Evolutionary conservation across 1,139 yeast species (phyloP), one percentile per base, ranked within the genome.

Genomic region (Meyerozyma elateridarum): DNA sequence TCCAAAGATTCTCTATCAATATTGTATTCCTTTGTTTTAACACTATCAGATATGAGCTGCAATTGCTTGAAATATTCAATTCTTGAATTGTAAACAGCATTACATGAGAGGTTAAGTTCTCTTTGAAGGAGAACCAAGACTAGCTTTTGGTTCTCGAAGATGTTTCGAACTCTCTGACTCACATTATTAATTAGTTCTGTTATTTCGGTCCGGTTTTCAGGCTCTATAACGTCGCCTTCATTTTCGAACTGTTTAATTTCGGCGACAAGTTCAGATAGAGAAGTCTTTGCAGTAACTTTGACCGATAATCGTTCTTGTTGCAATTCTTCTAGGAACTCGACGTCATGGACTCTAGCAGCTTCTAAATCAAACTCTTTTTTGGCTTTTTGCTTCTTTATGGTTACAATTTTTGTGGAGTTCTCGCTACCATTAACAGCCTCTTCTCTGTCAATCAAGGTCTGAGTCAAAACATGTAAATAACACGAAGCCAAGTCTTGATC

Each of bases 1-100:
- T 42, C 45, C 22, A 58, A 38, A 2, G 44, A 31, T 2, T 51
- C 52, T 29, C 57, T 46, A 11, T 43, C 35, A 32, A 54, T 41
- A 6, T 38, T 36, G 35, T 47, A 59, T 1, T 44, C 46, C 8
- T 55, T 50, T 14, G 61, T 48, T 38, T 57, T 64, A 12, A 87
- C 88, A 31, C 79, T 79, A 54, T 91, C 97, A 0, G 96, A 87
- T 20, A 89, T 72, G 34, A 71, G 81, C 54, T 91, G 98, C 29
- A 91, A 67, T 41, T 85, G 91, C 44, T 79, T 78, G 58, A 79
- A 91, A 52, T 88, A 91, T 29, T 74, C 85, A 29, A 89, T 71
- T 37, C 93, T 76, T 5, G 80, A 64, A 54, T 91, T 91, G 56
- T 80, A 89, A 1, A 84, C 70, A 18, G 72, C 70, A 42, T 85